Base-by-base conservation (phyloP, 2,329 filamentous ascomycete species). In the Ophiosphaerella korrae region DNA sequence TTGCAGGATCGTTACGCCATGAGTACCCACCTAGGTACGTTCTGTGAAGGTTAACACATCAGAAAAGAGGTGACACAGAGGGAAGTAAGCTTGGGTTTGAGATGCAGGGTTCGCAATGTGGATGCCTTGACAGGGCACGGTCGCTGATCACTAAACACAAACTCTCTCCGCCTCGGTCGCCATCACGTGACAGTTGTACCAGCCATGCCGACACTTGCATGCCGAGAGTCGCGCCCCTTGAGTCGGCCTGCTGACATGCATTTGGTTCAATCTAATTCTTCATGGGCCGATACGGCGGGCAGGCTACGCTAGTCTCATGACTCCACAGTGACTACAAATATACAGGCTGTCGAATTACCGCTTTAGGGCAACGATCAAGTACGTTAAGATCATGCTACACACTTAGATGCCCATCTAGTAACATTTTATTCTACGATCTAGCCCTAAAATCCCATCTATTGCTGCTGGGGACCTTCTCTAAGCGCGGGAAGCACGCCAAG, bases 401-500 rank as follows among this genome's bases (percentile, higher is more conserved):
- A 32, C 31, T 13, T 18, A 16, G 8, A n/a, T 34, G 8, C 18
- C 16, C 31, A 43, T 31, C 12, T 24, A 26, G 12, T 18, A 18
- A n/a, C 31, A 11, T 11, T 29, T 29, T 2, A 29, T 29, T 29
- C 5, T 29, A 29, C 26, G 11, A 8, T 8, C 26, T 11, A 29
- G 5, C 26, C 26, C 34, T 29, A 9, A 16, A 44, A 18, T 9
- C 34, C 39, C 48, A 38, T 29, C 16, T 35, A 49, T 13, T 31
- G 21, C 39, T 53, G 36, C 13, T 50, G 40, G 24, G 42, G 48
- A 14, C 48, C 53, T 23, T 57, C 33, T 48, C 39, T 51, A 41
- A 59, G 48, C 13, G 48, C 39, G 21, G 56, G 53, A 16, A 51
- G 36, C 35, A 53, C 44, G 21, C 52, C 57, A 29, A 58, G 35